Percentiles rank a stretch among this genome's conserved stretches.
phyloP scores from a whole-genome alignment of 2,329 filamentous ascomycete genomes.

The Colletotrichum neosansevieriae region DNA sequence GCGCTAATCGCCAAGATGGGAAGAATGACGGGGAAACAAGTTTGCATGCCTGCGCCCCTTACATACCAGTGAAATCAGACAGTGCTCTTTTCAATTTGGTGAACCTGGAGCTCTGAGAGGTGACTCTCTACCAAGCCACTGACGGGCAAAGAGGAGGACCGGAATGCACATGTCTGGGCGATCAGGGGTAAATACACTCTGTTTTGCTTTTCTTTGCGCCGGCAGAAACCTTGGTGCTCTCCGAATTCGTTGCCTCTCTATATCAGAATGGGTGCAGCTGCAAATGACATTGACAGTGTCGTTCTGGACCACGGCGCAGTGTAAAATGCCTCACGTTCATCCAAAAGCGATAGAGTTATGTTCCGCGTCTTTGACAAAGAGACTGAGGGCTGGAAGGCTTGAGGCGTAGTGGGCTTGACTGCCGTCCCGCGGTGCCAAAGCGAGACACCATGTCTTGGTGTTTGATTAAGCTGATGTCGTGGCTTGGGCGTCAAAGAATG shows the following conservation, averaged over 20 bases:
- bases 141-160: not conserved
- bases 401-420: slow-evolving; percentile 9
- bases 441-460: slow-evolving; percentile 19
- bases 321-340: slow-evolving; percentile 8
- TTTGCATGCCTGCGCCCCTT: slow-evolving; percentile 12
- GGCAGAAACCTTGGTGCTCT: not conserved
- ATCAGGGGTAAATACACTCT: slow-evolving; percentile 12
- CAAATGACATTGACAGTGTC: not conserved
- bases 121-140: slow-evolving; percentile 5
- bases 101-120: not conserved
- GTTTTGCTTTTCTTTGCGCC: not conserved
- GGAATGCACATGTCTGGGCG: slow-evolving; percentile 20
- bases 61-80: slow-evolving; percentile 12
- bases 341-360: slow-evolving; percentile 13
- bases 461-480: slow-evolving; percentile 26
- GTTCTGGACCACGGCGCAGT: not conserved
- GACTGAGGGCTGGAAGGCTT: not conserved
- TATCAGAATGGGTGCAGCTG: too few species aligned
- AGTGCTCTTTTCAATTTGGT: not conserved
- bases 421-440: not conserved
- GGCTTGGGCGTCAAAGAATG: slow-evolving; percentile 24
- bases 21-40: slow-evolving; percentile 14
- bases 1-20: not conserved
- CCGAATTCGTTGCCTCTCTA: not conserved
- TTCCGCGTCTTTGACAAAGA: slow-evolving; percentile 7